Conservation (phyloP, 2,329 filamentous ascomycete species). For the Sclerotinia borealis region DNA sequence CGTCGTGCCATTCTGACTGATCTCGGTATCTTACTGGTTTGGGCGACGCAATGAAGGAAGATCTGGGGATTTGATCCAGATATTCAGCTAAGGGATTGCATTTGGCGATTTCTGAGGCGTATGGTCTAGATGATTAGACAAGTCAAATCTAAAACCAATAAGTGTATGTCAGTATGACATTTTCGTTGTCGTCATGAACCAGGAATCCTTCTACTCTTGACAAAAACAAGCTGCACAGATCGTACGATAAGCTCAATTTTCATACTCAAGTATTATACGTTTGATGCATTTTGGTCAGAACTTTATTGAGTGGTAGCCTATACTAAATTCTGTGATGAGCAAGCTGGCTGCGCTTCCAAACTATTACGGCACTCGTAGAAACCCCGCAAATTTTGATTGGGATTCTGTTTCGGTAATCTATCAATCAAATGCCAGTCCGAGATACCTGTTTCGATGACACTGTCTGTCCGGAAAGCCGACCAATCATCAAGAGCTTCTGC, state of each 20-base stretch:
- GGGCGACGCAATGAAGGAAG: not conserved
- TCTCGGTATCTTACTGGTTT: not conserved
- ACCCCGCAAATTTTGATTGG: not conserved
- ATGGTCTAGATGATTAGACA: not conserved
- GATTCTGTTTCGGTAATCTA: not conserved
- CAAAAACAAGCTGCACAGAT: not conserved
- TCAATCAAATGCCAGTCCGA: not conserved
- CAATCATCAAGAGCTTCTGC: not conserved
- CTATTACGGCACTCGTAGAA: no score
- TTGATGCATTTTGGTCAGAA: not conserved
- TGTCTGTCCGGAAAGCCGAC: not conserved
- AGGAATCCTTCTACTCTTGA: no score
- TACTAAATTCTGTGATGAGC: not conserved
- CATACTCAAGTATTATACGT: fast-evolving
- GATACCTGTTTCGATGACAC: not conserved
- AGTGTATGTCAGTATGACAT: not conserved
- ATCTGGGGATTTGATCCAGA: fast-evolving
- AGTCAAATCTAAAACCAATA: not conserved
- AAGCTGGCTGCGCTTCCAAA: not conserved
- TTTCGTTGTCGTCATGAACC: no score
- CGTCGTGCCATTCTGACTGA: not conserved
- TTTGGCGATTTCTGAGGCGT: not conserved
- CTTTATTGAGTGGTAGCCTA: not conserved
- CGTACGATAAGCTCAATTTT: not conserved
- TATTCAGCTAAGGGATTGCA: not conserved